phyloP scores from a whole-genome alignment of 192 early-diverging fungal species.

The Rhizoclosmatium sp. region DNA sequence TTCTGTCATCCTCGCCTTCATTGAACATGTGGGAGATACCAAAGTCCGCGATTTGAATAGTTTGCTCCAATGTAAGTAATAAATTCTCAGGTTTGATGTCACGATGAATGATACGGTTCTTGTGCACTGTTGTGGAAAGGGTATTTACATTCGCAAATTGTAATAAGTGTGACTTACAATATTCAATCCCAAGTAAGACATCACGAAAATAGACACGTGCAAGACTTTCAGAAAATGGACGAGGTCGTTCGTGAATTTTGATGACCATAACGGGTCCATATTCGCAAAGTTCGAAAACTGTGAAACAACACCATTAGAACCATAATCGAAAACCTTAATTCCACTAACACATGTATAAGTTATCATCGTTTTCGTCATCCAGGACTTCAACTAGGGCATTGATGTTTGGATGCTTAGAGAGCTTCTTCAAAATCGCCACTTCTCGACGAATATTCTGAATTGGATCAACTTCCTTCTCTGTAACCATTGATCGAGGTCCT shows the following conservation, averaged over 20 bases:
- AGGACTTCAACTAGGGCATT: constrained; percentile 65
- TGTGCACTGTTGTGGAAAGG: constrained; percentile 57
- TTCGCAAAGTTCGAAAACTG: constrained; percentile 73
- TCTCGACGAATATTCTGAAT: constrained; percentile 54
- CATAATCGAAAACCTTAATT: constrained; percentile 8
- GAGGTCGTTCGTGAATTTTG: constrained; percentile 43
- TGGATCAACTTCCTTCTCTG: constrained; percentile 23
- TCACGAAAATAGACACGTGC: constrained; percentile 67
- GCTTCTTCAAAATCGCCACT: constrained; percentile 67
- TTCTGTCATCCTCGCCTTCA: constrained; percentile 52
- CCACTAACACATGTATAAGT: constrained; percentile 64
- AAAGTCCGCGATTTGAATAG: constrained; percentile 67
- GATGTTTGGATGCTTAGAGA: constrained; percentile 68
- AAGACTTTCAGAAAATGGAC: constrained; percentile 56
- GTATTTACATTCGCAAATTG: constrained; percentile 7
- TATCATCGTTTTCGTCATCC: constrained; percentile 66
- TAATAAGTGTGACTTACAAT: constrained; percentile 49
- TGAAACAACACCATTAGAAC: background rate
- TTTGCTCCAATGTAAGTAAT: constrained; percentile 47
- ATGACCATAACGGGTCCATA: constrained; percentile 64
- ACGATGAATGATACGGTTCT: constrained; percentile 63
- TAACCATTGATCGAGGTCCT: background rate
- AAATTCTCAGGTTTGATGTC: constrained; percentile 71
- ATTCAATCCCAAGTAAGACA: constrained; percentile 66
- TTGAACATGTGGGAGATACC: constrained; percentile 68